Base-by-base conservation (phyloP, 2,329 filamentous ascomycete genomes). In the Aspergillus pseudotamarii region DNA sequence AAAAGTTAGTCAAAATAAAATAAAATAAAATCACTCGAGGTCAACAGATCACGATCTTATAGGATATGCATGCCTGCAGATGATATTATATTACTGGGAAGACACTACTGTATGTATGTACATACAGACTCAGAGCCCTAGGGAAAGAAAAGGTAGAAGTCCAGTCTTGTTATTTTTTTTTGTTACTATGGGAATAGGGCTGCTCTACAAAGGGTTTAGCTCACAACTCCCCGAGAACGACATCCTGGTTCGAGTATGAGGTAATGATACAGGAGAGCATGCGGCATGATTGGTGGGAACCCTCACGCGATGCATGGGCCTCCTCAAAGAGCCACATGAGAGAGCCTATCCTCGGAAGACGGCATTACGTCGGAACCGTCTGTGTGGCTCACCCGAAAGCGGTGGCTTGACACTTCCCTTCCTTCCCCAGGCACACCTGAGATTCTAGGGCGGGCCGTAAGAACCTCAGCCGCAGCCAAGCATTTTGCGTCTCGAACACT, bases 391-490 rank as follows among this genome's bases (percentile, higher is more conserved):
- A 19, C 28, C 46, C 38, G 45, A 45, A 41, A 8, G 4, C 11
- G 51, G 61, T 63, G 61, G 61, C 57, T 57, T 26, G 23, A 23
- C 21, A 26, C 26, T 4, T 4, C 4, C 26, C 4, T 26, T 4
- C 43, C 23, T 46, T n/a, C 43, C 43, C 36, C 36, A 48, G 14
- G 14, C 23, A 28, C 14, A 14, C n/a, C n/a, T 26, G 26, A 19
- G 11, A 34, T 9, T n/a, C 41, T 72, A 69, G 68, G 69, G 72
- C 32, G 19, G 28, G 1, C 64, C 36, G n/a, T 19, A 63, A 4
- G 60, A 10, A 66, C 74, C 73, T 65, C 16, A 36, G 54, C 38
- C 62, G 74, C 71, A 71, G 58, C 57, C 63, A 67, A 68, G 66
- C 63, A 64, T 43, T 67, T 51, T 28, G 46, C 46, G 16, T 50